phyloP scores from a whole-genome alignment of 2,329 filamentous ascomycete species.

The Metarhizium robertsii region DNA sequence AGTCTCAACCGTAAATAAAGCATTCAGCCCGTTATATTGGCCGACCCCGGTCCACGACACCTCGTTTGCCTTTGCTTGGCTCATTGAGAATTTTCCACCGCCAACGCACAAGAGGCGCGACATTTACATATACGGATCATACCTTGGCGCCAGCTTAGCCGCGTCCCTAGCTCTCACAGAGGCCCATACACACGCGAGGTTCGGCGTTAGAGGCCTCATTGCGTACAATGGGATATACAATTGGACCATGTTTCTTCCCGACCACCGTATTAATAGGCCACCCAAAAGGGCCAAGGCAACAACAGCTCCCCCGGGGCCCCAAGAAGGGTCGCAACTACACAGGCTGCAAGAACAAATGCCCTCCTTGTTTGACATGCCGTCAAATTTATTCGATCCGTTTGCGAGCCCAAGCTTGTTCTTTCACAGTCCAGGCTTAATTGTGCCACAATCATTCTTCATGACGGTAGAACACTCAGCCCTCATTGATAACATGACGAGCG shows the following conservation, averaged over 20 bases:
- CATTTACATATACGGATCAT: slow-evolving; percentile 43
- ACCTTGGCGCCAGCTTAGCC: slow-evolving; percentile 48
- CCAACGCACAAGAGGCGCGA: slow-evolving; percentile 23
- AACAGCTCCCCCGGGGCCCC: slow-evolving; percentile 11
- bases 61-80: slow-evolving; percentile 43
- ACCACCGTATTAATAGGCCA: slow-evolving; percentile 35
- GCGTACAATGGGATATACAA: slow-evolving; percentile 54
- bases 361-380: slow-evolving; percentile 38
- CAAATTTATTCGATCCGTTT: slow-evolving; percentile 49
- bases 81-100: slow-evolving; percentile 34
- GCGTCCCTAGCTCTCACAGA: slow-evolving; percentile 49
- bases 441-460: slow-evolving; percentile 35
- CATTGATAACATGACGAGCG: slow-evolving; percentile 15
- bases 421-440: slow-evolving; percentile 37
- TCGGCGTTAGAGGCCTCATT: slow-evolving; percentile 43
- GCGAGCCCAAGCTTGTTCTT: slow-evolving; percentile 51
- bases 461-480: slow-evolving; percentile 19
- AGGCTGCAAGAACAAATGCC: slow-evolving; percentile 26
- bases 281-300: slow-evolving; percentile 9
- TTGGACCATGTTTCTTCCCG: slow-evolving; percentile 51
- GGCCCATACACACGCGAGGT: slow-evolving; percentile 28
- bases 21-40: slow-evolving; percentile 31
- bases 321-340: slow-evolving; percentile 26
- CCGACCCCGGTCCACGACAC: slow-evolving; percentile 50
- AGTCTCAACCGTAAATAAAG: slow-evolving; percentile 6